A percentile compares a stretch with the other conserved stretches of the same genome.
phyloP scores from a whole-genome alignment of 352 stramenopile species.

The Phytophthora sp. region DNA sequence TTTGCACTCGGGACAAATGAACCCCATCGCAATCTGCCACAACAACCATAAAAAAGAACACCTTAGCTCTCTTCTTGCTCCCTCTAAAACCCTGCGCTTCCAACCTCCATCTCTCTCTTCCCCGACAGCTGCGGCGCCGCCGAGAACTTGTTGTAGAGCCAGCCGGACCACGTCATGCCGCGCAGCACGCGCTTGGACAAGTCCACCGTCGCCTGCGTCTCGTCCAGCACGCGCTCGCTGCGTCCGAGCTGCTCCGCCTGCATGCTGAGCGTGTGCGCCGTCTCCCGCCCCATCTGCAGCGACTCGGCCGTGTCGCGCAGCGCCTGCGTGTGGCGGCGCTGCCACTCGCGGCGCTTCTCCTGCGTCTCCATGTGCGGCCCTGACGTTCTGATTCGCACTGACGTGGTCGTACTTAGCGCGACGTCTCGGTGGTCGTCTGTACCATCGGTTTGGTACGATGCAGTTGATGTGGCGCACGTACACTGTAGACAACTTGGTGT shows the following conservation, averaged over 20 bases:
- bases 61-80: background rate
- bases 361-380: constrained; percentile 5
- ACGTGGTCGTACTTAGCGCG: constrained; percentile 3
- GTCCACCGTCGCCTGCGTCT: constrained; percentile 64
- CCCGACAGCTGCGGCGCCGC: constrained; percentile 28
- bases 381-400: background rate
- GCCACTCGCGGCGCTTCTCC: constrained; percentile 18
- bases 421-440: constrained; percentile 1
- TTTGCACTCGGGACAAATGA: constrained; percentile 86
- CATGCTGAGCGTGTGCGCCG: constrained; percentile 68
- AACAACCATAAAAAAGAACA: background rate
- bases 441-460: no score
- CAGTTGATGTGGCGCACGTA: no score
- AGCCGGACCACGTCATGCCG: constrained; percentile 83
- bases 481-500: no score
- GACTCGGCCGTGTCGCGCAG: constrained; percentile 59
- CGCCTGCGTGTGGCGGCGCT: constrained; percentile 56
- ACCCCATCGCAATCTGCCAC: constrained; percentile 78
- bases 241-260: constrained; percentile 70
- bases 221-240: constrained; percentile 60
- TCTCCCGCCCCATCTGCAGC: constrained; percentile 53
- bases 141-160: constrained; percentile 78
- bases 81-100: constrained; percentile 14
- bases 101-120: background rate
- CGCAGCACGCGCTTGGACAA: constrained; percentile 64